These are phyloP conservation scores for Prunus mira DNA, from an alignment of 306 rosid species.

Conservation along the genomic window DNA sequence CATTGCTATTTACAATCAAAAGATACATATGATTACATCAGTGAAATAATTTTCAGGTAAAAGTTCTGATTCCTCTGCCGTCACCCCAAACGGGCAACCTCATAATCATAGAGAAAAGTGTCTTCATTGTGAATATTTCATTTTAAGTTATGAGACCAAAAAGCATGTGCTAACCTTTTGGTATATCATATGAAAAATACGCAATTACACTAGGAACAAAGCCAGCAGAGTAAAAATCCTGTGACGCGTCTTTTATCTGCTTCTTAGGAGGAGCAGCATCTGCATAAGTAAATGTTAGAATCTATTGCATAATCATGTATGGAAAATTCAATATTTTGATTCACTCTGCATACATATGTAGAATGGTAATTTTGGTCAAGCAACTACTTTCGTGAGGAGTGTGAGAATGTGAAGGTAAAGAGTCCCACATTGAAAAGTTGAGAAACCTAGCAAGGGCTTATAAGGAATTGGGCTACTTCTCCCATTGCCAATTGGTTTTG, in stretches of 20 bases:
- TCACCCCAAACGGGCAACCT: not conserved
- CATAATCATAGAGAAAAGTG: not conserved
- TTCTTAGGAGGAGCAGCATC: too few relatives aligned
- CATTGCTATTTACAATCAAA: not conserved
- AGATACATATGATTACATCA: not conserved
- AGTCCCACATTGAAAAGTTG: too few relatives aligned
- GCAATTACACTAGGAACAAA: slow-evolving; percentile 46
- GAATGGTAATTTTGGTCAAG: slow-evolving; percentile 67
- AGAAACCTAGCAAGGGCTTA: too few relatives aligned
- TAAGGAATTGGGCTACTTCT: too few relatives aligned
- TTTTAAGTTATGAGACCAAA: not conserved
- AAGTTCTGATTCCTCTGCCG: not conserved
- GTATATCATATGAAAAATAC: too few relatives aligned
- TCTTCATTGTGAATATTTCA: not conserved
- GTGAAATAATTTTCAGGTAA: not conserved
- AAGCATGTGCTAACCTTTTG: slow-evolving; percentile 10
- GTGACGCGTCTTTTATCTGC: slow-evolving; percentile 22
- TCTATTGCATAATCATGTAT: too few relatives aligned
- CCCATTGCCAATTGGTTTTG: too few relatives aligned
- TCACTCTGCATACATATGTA: slow-evolving; percentile 59
- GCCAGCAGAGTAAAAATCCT: slow-evolving; percentile 69
- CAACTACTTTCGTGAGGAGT: slow-evolving; percentile 58
- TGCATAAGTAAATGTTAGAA: too few relatives aligned
- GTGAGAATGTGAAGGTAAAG: too few relatives aligned
- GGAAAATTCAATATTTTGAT: not conserved